Base-by-base conservation (phyloP, 73 alveolate species). In the Loxodes magnus region DNA sequence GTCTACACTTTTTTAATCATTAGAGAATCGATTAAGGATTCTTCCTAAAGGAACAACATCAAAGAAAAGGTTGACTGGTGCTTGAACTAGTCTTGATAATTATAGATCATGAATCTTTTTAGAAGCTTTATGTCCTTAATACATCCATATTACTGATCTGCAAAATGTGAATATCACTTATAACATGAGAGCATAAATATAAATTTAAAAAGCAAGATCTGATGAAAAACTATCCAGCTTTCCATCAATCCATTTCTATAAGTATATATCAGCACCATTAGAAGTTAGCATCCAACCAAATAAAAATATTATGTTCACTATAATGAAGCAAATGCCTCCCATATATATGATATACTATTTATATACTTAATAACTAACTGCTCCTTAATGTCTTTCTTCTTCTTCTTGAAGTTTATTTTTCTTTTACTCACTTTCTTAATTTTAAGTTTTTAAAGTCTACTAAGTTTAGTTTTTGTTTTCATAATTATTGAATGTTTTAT, bases 21-120 rank as follows among this genome's bases (percentile, higher is more conserved):
- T 77, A 4, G 95, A 69, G 35, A 92, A 72, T 49, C 90, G 66
- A 59, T 88, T 87, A 49, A 87, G 46, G 17, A 92, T 71, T 58
- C 87, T 71, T n/a, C 97, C 97, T 14, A 77, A 56, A 5, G 96
- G 96, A 23, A 89, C 76, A 2, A 69, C 78, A 59, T 92, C 96
- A 75, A 71, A 91, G 77, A 67, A 92, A 56, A 56, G 35, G 39
- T 83, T 80, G 26, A 82, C 59, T 6, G 98, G 96, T 14, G 97
- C 96, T 16, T 70, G 64, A 12, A 93, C 43, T 36, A 93, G 57
- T 44, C 58, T 78, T 10, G 49, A 51, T 9, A 93, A 58, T 81
- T 88, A 77, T 20, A 71, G 36, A 25, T 83, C 58, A 51, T 79
- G 91, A 62, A 93, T 46, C 35, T 37, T 63, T 3, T 54, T 69